Evolutionary conservation across 331 rosid genomes (phyloP), one percentile per base, ranked within the genome.

Genomic region (Telfairia occidentalis): DNA sequence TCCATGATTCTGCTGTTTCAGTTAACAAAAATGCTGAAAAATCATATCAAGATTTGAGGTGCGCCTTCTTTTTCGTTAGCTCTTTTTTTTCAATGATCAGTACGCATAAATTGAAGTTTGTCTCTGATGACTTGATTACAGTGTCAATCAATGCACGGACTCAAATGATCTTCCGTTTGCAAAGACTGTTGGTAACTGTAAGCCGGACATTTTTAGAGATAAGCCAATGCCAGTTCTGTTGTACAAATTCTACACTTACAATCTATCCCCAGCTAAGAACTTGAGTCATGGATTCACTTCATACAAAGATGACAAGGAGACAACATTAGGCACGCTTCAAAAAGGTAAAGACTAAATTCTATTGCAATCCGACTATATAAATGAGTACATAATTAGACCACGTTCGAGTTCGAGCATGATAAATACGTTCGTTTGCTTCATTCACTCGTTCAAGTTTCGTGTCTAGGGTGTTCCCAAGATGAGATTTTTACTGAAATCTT

Each of bases 221-320:
- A 85, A 83, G 46, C 86, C 84, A 73, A 78, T 80, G 82, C 90
- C 96, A 42, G 83, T 74, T 79, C 82, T 78, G 59, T 48, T 84
- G 59, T 78, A 77, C 87, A 75, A 85, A 28, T 71, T 45, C 63
- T 50, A 57, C 18, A 78, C 83, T 52, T 64, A 59, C 8, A 82
- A 86, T 76, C 78, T 81, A 59, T 67, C 50, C 75, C 69, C 73
- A 5, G 60, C 79, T 40, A 84, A 60, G 9, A 83, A 3, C 64
- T 69, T 19, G 73, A 84, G 49, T 75, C 84, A 52, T 61, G 85
- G 92, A 85, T 81, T 71, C 28, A 50, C 66, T 42, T 9, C 54
- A 28, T 72, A 40, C 38, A 58, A 75, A 57, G 55, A 57, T 55
- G 71, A 57, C 23, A 19, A 54, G 65, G 65, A 75, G n/a, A 54